Conservation (phyloP, 148 eudicot species). For the Camellia sinensis region DNA sequence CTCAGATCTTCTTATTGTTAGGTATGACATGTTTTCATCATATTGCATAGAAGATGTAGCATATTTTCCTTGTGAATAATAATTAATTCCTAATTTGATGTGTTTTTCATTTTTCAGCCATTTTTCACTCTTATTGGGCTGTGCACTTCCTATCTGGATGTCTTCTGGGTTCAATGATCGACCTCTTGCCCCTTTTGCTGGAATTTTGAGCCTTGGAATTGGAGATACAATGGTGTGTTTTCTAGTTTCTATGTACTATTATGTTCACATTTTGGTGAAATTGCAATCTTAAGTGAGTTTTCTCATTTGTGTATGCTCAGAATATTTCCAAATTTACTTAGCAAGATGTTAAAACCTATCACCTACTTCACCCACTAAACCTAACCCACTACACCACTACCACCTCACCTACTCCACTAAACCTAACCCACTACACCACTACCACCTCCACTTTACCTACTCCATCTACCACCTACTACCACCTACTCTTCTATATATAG, state of each 20-base stretch:
- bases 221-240: slow-evolving; percentile 96
- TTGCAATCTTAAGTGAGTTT: not conserved
- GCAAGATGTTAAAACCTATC: too few species aligned
- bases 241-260: not conserved
- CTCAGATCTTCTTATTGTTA: slow-evolving; percentile 87
- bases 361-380: too few species aligned
- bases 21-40: slow-evolving; percentile 37
- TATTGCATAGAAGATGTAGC: not conserved
- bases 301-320: not conserved
- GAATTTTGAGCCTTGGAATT: slow-evolving; percentile 96
- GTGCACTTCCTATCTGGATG: slow-evolving; percentile 97
- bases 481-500: too few species aligned
- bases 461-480: too few species aligned
- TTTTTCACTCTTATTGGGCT: slow-evolving; percentile 92
- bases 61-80: not conserved
- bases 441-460: too few species aligned
- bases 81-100: not conserved
- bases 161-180: slow-evolving; percentile 91
- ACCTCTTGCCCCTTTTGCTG: slow-evolving; percentile 98
- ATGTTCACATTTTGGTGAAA: not conserved
- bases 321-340: not conserved
- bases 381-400: too few species aligned
- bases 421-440: too few species aligned
- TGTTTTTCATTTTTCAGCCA: slow-evolving; percentile 50
- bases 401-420: too few species aligned